These are phyloP conservation scores for Pythium periplocum DNA, from an alignment of 352 stramenopile genomes.

Conservation along the genomic window DNA sequence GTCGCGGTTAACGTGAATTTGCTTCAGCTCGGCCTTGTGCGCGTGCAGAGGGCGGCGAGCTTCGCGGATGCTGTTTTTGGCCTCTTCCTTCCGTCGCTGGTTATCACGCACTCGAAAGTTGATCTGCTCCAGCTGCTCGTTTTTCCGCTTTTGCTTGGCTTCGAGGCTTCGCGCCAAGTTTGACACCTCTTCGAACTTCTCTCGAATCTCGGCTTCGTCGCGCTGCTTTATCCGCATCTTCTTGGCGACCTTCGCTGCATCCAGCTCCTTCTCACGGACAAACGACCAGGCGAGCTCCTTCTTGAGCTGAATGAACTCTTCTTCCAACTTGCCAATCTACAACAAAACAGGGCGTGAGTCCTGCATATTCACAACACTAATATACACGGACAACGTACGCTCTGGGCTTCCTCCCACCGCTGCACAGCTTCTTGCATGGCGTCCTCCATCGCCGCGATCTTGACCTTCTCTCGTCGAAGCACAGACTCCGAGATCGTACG, in stretches of 20 bases:
- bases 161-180: slow-evolving; percentile 42
- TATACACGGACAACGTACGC: slow-evolving; percentile 20
- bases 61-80: slow-evolving; percentile 61
- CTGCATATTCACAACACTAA: neutral
- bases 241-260: slow-evolving; percentile 41
- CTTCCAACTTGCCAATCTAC: slow-evolving; percentile 69
- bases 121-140: slow-evolving; percentile 51
- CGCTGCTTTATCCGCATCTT: slow-evolving; percentile 52
- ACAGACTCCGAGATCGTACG: slow-evolving; percentile 53
- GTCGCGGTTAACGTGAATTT: slow-evolving; percentile 44
- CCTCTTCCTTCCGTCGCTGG: slow-evolving; percentile 38
- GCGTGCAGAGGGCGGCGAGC: slow-evolving; percentile 53
- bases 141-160: slow-evolving; percentile 57
- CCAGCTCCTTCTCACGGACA: slow-evolving; percentile 57
- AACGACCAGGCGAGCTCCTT: slow-evolving; percentile 82
- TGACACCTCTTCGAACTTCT: slow-evolving; percentile 43
- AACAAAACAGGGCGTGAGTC: neutral
- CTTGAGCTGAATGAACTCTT: slow-evolving; percentile 67
- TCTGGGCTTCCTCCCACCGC: slow-evolving; percentile 75
- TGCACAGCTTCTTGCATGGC: slow-evolving; percentile 60
- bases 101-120: slow-evolving; percentile 34
- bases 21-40: slow-evolving; percentile 64
- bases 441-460: slow-evolving; percentile 49
- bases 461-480: slow-evolving; percentile 56
- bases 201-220: slow-evolving; percentile 29